Evolutionary conservation across 352 stramenopile genomes (phyloP).

Genomic region (Globisporangium orthogonon): DNA sequence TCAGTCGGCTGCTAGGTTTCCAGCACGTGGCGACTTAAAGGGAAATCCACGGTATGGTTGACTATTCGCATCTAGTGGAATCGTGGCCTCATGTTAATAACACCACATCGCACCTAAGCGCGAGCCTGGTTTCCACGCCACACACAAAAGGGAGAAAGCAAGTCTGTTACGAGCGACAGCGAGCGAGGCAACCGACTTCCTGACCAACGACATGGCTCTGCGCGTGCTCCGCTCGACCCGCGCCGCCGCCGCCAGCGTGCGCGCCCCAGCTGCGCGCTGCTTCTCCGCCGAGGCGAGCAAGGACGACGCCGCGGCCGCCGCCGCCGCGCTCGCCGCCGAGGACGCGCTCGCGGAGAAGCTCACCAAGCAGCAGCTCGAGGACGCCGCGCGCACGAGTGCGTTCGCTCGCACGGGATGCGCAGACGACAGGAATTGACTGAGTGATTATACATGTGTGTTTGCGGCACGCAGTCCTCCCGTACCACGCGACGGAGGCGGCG

Average conservation of each 20-base stretch:
- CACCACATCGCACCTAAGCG: background rate
- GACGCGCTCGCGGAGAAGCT: conserved; percentile 37
- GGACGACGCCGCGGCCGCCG: conserved; percentile 15
- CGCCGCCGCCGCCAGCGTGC: conserved; percentile 14
- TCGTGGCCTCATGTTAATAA: background rate
- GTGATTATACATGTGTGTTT: background rate
- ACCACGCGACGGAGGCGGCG: conserved; percentile 41
- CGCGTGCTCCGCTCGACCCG: conserved; percentile 31
- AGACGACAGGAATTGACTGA: background rate
- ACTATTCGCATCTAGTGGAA: background rate
- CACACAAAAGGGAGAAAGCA: background rate
- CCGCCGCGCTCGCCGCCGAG: conserved; percentile 31
- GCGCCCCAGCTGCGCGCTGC: conserved; percentile 18
- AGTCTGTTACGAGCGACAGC: background rate
- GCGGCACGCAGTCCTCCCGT: conserved; percentile 42
- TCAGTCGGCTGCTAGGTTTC: too few relatives aligned
- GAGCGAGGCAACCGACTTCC: background rate
- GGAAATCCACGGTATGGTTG: too few relatives aligned
- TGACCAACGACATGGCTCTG: conserved; percentile 25
- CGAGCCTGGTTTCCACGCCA: background rate
- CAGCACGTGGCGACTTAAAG: too few relatives aligned
- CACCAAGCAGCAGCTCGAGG: conserved; percentile 31
- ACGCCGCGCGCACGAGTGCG: conserved; percentile 48
- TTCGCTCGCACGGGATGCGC: background rate
- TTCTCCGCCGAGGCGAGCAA: conserved; percentile 46